Percentiles rank a stretch among this genome's conserved stretches.
phyloP scores from a whole-genome alignment of 2,329 filamentous ascomycete genomes.

The Fusarium mangiferae region DNA sequence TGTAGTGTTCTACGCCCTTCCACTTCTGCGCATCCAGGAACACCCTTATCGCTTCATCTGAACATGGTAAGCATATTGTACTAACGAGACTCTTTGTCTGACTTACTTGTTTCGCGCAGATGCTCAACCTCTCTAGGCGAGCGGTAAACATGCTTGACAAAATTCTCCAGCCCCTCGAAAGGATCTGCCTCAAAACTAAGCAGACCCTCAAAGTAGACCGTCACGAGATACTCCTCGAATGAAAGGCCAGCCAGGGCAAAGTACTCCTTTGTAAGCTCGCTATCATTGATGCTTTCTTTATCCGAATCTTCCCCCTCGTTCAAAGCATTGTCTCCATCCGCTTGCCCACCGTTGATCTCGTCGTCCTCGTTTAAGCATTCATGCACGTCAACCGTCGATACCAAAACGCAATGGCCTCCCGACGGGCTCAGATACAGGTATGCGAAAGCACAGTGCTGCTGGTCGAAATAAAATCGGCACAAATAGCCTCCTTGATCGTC shows the following conservation, averaged over 20 bases:
- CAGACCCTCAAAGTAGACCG: background rate
- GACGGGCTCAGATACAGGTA: background rate
- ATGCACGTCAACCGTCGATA: background rate
- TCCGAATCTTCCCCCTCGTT: background rate
- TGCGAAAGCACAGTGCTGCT: background rate
- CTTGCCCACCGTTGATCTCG: background rate
- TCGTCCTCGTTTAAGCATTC: background rate
- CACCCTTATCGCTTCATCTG: background rate
- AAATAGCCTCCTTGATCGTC: background rate
- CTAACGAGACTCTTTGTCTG: fast-evolving
- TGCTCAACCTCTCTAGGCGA: background rate
- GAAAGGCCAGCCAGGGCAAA: background rate
- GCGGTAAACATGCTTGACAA: background rate
- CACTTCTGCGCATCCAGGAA: background rate
- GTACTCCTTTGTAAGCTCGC: background rate
- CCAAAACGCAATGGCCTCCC: background rate
- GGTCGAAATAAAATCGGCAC: background rate
- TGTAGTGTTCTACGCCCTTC: background rate
- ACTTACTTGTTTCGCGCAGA: background rate
- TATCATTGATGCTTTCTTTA: background rate
- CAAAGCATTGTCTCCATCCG: background rate
- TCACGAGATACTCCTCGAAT: slow-evolving; percentile 2
- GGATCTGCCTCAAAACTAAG: background rate
- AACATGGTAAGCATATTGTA: background rate
- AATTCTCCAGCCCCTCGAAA: background rate